A percentile compares a stretch with the other conserved stretches of the same genome.
Evolutionary conservation across 225 moss, liverwort and hornwort genomes (phyloP).

Genomic region (Marchantia polymorpha): DNA sequence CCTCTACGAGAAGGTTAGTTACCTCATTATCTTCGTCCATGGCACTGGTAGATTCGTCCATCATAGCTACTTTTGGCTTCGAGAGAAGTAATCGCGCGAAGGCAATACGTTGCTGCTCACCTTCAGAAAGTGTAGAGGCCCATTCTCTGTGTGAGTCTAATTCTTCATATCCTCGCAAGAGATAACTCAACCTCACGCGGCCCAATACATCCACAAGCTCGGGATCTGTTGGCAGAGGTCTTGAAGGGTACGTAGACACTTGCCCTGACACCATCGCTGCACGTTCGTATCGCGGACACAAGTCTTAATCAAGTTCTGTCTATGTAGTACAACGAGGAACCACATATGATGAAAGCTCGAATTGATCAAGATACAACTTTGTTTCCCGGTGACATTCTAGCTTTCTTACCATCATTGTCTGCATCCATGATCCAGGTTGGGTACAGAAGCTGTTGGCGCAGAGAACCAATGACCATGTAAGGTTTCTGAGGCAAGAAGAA

Average conservation of each 20-base stretch:
- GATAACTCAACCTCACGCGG: conserved; percentile 35
- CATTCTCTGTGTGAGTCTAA: conserved; percentile 39
- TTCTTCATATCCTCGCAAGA: conserved; percentile 23
- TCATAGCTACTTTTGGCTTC: conserved; percentile 35
- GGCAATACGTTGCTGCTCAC: conserved; percentile 47
- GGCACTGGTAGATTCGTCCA: conserved; percentile 52
- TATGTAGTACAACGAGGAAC: background rate
- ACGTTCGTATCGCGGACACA: background rate
- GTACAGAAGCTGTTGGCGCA: conserved; percentile 45
- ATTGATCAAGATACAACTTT: background rate
- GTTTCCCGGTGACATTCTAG: background rate
- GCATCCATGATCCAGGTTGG: conserved; percentile 36
- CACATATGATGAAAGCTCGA: background rate
- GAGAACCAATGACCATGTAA: conserved; percentile 41
- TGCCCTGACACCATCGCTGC: background rate
- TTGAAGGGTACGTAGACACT: background rate
- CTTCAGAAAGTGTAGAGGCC: conserved; percentile 40
- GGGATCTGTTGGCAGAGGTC: conserved; percentile 26
- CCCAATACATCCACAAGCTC: conserved; percentile 34
- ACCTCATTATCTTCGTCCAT: conserved; percentile 56
- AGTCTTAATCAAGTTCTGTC: background rate
- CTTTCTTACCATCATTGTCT: background rate
- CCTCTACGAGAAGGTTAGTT: background rate
- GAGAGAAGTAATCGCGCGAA: conserved; percentile 40
- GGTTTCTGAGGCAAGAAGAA: conserved; percentile 48